phyloP scores from a whole-genome alignment of 306 rosid species.

The Argentina anserina region DNA sequence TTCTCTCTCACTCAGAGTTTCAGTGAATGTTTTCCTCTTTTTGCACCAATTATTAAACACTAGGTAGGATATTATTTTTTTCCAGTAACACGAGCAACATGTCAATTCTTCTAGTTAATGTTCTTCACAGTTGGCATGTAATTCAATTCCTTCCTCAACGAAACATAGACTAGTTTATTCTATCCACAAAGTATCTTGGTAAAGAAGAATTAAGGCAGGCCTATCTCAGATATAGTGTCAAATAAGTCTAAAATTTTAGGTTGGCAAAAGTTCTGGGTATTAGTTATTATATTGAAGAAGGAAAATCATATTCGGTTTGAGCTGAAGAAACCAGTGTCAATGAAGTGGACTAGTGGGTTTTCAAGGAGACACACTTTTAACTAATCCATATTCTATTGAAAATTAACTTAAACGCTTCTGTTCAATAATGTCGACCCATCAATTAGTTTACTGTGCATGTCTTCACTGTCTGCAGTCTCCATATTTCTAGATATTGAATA shows the following conservation, averaged over 20 bases:
- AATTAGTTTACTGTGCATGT: not conserved
- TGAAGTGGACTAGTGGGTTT: slow-evolving; percentile 21
- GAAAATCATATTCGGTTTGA: not conserved
- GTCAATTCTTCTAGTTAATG: slow-evolving; percentile 1
- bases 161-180: not conserved
- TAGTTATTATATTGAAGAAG: not conserved
- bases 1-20: not conserved
- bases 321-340: slow-evolving; percentile 14
- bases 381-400: slow-evolving; percentile 9
- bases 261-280: slow-evolving; percentile 5
- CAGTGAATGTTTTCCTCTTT: slow-evolving; percentile 4
- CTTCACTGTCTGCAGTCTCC: not conserved
- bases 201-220: not conserved
- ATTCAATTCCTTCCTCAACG: slow-evolving; percentile 19
- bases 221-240: not conserved
- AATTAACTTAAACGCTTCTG: not conserved
- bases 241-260: slow-evolving; percentile 3
- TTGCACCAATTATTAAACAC: slow-evolving; percentile 12
- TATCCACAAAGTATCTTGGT: not conserved
- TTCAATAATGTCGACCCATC: slow-evolving; percentile 12
- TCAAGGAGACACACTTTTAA: slow-evolving; percentile 17
- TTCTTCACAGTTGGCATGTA: not conserved
- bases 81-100: not conserved
- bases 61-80: not conserved
- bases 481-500: slow-evolving; percentile 1